Evolutionary conservation across 2,329 filamentous ascomycete genomes (phyloP), one percentile per base, ranked within the genome.

Genomic region (Xylaria sp.): DNA sequence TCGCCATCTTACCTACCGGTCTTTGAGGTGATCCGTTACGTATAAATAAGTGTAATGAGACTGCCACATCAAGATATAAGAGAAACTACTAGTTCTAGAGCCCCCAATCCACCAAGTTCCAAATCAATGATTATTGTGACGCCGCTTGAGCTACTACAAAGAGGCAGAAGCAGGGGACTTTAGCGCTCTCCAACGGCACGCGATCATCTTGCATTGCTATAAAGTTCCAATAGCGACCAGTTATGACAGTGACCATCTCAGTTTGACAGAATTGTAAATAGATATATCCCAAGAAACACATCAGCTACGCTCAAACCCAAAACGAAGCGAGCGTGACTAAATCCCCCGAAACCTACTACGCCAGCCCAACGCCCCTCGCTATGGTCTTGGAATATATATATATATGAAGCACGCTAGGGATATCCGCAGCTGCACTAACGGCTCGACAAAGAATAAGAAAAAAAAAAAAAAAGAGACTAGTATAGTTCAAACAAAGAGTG

Each of bases 331-430:
- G 45, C 52, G 50, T 61, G 18, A 53, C 41, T 57, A 28, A 64
- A 57, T 39, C 41, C 53, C 45, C 3, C 6, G 58, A 46, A 57
- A 39, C 34, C 52, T 23, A 23, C 30, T 28, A 43, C 56, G 48
- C 67, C 60, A 20, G 28, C 56, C 67, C 32, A 70, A 71, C 70
- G 70, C 70, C 70, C 62, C 36, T 68, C 65, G 70, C 68, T 70
- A 70, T 71, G 55, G 50, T 58, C 34, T 43, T 36, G 23, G 39
- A 66, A n/a, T 23, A 39, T 36, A 32, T 53, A 57, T 20, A n/a
- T 52, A 59, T 34, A 15, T 52, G 32, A 65, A 61, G 55, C 46
- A 53, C 34, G 23, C 59, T 25, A 30, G 48, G 48, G 50, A 61
- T 61, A 65, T 59, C 55, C 34, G 59, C 32, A 55, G 41, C 34